Conservation (phyloP, 1,284 basidiomycete genomes). For the Naganishia sp. region DNA sequence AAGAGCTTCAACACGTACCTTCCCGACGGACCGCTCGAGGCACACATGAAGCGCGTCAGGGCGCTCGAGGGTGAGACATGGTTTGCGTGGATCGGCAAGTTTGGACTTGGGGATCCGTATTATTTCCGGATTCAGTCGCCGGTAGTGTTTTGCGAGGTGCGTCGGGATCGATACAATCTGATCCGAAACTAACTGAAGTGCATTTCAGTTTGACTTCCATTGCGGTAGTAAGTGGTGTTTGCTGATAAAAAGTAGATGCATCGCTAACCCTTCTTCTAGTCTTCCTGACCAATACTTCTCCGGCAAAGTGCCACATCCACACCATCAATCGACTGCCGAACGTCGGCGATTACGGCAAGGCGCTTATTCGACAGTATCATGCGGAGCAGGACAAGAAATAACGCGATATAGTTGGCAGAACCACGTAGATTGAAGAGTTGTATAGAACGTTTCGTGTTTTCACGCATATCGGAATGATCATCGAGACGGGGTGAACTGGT, state of each 20-base stretch:
- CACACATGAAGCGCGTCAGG: constrained; percentile 40
- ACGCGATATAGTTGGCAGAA: neutral
- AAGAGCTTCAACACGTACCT: constrained; percentile 50
- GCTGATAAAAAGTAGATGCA: constrained; percentile 37
- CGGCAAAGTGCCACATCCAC: constrained; percentile 52
- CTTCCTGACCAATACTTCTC: constrained; percentile 51
- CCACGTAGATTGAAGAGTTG: neutral
- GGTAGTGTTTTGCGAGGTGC: constrained; percentile 47
- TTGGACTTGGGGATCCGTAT: constrained; percentile 47
- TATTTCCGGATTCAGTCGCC: constrained; percentile 51
- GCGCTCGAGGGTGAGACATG: constrained; percentile 42
- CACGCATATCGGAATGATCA: too few species aligned
- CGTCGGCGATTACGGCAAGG: constrained; percentile 48
- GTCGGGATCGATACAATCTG: neutral
- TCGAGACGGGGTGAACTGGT: too few species aligned
- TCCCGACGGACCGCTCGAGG: constrained; percentile 40
- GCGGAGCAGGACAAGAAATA: constrained; percentile 29
- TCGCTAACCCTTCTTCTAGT: constrained; percentile 38
- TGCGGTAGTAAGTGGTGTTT: constrained; percentile 44
- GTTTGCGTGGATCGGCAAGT: constrained; percentile 51
- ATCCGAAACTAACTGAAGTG: neutral
- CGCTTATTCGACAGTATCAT: constrained; percentile 41
- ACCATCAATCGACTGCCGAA: constrained; percentile 49
- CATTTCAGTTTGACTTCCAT: constrained; percentile 47
- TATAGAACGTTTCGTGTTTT: neutral